These are phyloP conservation scores for Liquidambar formosana DNA, from an alignment of 164 flowering plant genomes.

Conservation along the genomic window DNA sequence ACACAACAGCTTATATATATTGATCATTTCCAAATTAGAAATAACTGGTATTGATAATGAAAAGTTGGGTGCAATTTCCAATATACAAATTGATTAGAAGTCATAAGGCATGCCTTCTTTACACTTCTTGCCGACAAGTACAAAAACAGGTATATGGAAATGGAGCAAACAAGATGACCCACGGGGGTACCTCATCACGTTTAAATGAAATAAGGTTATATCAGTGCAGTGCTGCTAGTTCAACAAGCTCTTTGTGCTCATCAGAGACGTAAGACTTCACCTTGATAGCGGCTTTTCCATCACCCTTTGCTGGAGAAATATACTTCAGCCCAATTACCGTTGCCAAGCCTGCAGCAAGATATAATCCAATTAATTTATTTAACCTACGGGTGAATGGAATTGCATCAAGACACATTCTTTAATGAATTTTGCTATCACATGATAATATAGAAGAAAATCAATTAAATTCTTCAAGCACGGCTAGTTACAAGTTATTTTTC, in stretches of 20 bases:
- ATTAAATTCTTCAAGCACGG: background rate
- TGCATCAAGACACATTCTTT: background rate
- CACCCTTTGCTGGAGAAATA: constrained; percentile 48
- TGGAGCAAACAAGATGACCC: background rate
- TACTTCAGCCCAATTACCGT: constrained; percentile 74
- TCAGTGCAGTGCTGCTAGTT: constrained; percentile 54
- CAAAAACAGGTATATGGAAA: too few species aligned
- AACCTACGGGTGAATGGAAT: background rate
- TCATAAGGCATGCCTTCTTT: background rate
- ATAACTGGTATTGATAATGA: too few species aligned
- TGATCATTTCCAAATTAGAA: too few species aligned
- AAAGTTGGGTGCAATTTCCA: too few species aligned
- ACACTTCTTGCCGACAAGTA: background rate
- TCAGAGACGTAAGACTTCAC: constrained; percentile 70
- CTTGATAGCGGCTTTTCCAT: constrained; percentile 33
- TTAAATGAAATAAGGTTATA: background rate
- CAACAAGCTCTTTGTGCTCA: constrained; percentile 58
- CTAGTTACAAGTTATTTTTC: background rate
- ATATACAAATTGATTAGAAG: background rate
- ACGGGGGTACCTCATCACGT: background rate
- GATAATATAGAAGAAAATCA: background rate
- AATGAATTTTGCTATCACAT: background rate
- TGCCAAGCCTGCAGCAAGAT: constrained; percentile 45
- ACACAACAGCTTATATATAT: too few species aligned
- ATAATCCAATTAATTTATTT: background rate